Evolutionary conservation across 2,329 filamentous ascomycete species (phyloP).

Genomic region (Chaetomiaceae sp.): DNA sequence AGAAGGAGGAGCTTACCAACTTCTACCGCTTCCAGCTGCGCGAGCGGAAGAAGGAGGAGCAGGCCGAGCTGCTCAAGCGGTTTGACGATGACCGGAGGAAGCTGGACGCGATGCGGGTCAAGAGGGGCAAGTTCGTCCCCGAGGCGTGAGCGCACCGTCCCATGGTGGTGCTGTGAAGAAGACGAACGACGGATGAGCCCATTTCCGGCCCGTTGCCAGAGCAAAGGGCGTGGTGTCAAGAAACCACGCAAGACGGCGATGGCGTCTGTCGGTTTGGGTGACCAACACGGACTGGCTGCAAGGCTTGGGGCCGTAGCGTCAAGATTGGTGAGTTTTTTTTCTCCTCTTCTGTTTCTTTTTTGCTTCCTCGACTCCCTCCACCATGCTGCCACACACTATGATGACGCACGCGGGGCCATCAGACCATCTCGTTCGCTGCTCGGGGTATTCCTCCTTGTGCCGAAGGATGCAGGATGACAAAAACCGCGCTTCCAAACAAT

Average conservation of each 20-base stretch:
- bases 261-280: not conserved
- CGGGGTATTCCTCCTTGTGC: constrained; percentile 28
- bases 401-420: constrained; percentile 40
- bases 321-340: constrained; percentile 18
- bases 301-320: not conserved
- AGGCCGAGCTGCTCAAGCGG: constrained; percentile 61
- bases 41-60: constrained; percentile 72
- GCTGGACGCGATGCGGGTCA: constrained; percentile 64
- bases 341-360: not conserved
- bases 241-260: not conserved
- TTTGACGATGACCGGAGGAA: constrained; percentile 75
- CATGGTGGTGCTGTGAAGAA: not conserved
- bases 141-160: constrained; percentile 33
- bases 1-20: constrained; percentile 59
- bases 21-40: constrained; percentile 83
- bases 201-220: not conserved
- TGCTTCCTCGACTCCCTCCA: not conserved
- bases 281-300: not conserved
- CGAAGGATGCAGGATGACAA: constrained; percentile 42
- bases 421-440: constrained; percentile 25
- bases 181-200: not conserved
- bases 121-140: constrained; percentile 57
- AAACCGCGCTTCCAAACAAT: constrained; percentile 40
- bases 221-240: not conserved
- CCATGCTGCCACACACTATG: constrained; percentile 20